Conservation (phyloP, 2,329 filamentous ascomycete species). For the Torrubiella hemipterigena region DNA sequence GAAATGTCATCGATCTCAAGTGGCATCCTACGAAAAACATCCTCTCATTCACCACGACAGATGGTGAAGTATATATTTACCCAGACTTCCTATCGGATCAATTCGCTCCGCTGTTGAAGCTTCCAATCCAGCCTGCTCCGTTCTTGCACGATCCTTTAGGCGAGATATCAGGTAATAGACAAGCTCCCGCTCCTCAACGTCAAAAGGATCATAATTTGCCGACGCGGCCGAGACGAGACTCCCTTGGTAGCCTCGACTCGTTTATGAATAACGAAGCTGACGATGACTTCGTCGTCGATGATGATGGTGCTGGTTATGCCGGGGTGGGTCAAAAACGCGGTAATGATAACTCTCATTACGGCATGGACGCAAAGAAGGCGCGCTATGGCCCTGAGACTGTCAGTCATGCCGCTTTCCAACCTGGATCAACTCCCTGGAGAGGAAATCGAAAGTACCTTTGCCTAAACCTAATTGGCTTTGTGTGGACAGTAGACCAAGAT, state of each 20-base stretch:
- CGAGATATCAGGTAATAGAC: conserved; percentile 56
- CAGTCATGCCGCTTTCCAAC: conserved; percentile 79
- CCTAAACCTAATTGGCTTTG: conserved; percentile 83
- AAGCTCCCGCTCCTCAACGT: conserved; percentile 42
- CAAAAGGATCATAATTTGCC: conserved; percentile 33
- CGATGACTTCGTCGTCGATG: conserved; percentile 85
- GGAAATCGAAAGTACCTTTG: conserved; percentile 90
- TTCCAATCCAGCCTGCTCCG: conserved; percentile 61
- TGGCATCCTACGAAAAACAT: conserved; percentile 91
- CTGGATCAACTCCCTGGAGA: conserved; percentile 89
- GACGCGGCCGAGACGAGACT: conserved; percentile 45
- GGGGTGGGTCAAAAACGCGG: conserved; percentile 37
- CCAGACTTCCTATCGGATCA: conserved; percentile 54
- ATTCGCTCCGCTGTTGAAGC: conserved; percentile 41
- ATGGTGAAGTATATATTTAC: conserved; percentile 89
- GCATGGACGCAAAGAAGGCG: conserved; percentile 34
- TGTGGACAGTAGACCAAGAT: conserved; percentile 96
- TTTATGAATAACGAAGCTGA: conserved; percentile 51
- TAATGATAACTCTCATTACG: conserved; percentile 39
- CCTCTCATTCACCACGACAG: conserved; percentile 80
- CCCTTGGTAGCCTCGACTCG: conserved; percentile 68
- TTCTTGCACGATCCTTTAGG: conserved; percentile 71
- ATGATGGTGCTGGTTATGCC: conserved; percentile 85
- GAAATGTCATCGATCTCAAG: conserved; percentile 71
- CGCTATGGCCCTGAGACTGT: conserved; percentile 43